phyloP scores from a whole-genome alignment of 2,329 filamentous ascomycete species.

The Coniochaeta prunicola region DNA sequence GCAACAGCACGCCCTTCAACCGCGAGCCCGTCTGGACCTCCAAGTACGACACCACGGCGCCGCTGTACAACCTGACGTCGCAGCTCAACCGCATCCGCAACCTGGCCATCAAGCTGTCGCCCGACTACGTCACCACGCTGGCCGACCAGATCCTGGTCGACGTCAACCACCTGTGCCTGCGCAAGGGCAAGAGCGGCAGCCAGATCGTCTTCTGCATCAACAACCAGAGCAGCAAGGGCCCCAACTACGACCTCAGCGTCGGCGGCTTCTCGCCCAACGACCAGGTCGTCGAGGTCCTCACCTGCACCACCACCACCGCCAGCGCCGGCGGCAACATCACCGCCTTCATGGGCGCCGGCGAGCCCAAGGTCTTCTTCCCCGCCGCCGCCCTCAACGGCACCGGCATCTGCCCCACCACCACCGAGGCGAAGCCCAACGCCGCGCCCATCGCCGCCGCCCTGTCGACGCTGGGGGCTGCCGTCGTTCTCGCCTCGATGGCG shows the following conservation, averaged over 20 bases:
- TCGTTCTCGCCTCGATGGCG: neutral
- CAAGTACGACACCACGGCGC: conserved; percentile 34
- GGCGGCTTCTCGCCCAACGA: conserved; percentile 15
- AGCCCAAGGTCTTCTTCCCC: conserved; percentile 14
- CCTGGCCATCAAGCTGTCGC: conserved; percentile 13
- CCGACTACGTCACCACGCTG: conserved; percentile 10
- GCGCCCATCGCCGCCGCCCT: neutral
- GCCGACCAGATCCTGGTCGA: conserved; percentile 14
- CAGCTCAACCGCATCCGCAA: conserved; percentile 19
- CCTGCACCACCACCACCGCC: conserved; percentile 12
- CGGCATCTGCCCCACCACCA: conserved; percentile 13
- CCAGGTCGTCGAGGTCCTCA: conserved; percentile 16
- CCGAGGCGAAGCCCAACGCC: conserved; percentile 1
- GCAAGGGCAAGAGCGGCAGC: conserved; percentile 17
- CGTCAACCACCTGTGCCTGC: conserved; percentile 17
- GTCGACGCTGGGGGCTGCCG: neutral
- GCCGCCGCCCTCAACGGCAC: conserved; percentile 10
- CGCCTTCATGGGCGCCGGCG: conserved; percentile 14
- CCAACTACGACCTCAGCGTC: conserved; percentile 14
- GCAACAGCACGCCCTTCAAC: conserved; percentile 38
- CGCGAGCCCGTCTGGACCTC: conserved; percentile 54
- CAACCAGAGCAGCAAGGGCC: conserved; percentile 18
- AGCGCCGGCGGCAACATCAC: conserved; percentile 11
- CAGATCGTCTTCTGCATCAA: conserved; percentile 19
- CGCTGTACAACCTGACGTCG: conserved; percentile 42